phyloP scores from a whole-genome alignment of 2,329 filamentous ascomycete genomes.

The Monilinia laxa region DNA sequence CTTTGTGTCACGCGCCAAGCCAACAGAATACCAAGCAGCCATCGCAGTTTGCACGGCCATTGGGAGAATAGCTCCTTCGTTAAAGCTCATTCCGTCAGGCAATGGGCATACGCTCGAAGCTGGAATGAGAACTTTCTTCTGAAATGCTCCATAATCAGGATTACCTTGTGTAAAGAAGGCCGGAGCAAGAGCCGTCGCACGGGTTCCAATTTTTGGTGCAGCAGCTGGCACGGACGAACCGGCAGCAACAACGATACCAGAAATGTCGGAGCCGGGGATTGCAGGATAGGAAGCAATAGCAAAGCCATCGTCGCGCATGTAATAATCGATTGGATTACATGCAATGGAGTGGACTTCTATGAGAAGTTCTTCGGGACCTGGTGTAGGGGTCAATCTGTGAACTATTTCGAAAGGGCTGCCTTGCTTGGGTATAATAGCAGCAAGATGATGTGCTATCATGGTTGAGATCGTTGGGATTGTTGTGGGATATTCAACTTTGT shows the following conservation, averaged over 20 bases:
- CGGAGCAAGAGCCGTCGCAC: constrained; percentile 41
- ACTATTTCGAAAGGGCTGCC: background rate
- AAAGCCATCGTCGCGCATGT: constrained; percentile 41
- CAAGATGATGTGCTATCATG: constrained; percentile 7
- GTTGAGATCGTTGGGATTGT: background rate
- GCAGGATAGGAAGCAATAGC: constrained; percentile 30
- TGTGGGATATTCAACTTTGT: background rate
- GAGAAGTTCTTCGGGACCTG: constrained; percentile 44
- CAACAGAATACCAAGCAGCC: constrained; percentile 37
- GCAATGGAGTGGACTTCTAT: constrained; percentile 44
- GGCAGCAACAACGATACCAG: constrained; percentile 25
- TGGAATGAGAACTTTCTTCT: constrained; percentile 36
- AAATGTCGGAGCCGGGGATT: constrained; percentile 29
- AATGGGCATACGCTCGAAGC: constrained; percentile 31
- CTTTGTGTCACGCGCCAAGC: constrained; percentile 21
- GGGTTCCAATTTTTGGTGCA: constrained; percentile 24
- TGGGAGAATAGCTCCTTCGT: constrained; percentile 40
- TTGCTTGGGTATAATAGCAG: constrained; percentile 11
- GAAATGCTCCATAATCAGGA: constrained; percentile 37
- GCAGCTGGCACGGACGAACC: constrained; percentile 25
- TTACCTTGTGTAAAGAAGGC: constrained; percentile 20
- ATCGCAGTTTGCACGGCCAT: constrained; percentile 41
- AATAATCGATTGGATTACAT: constrained; percentile 45
- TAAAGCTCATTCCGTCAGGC: constrained; percentile 39
- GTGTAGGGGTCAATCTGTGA: constrained; percentile 39